These are phyloP conservation scores for fission yeast (Schizosaccharomyces pombe) DNA, from an alignment of 805 yeast species.

Conservation along the genomic window DNA sequence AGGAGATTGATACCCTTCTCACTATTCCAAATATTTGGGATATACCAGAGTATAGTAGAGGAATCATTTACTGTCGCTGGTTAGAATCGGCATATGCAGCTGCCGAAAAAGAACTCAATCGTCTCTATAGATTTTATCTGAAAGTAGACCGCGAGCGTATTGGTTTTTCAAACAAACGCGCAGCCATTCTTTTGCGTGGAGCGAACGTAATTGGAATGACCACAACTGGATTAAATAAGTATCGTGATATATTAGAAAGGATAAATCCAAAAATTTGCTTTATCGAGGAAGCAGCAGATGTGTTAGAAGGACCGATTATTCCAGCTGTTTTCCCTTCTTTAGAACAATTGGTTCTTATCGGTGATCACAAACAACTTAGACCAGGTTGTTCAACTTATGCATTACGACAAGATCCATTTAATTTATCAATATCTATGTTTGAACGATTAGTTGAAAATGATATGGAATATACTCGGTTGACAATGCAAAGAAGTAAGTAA, in stretches of 20 bases:
- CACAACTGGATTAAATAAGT: background rate
- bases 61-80: background rate
- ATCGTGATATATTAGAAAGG: background rate
- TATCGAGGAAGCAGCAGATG: background rate
- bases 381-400: background rate
- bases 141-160: background rate
- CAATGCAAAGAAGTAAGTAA: background rate
- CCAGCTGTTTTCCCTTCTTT: background rate
- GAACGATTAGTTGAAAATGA: background rate
- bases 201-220: constrained; percentile 1
- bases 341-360: background rate
- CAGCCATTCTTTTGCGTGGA: background rate
- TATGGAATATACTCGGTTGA: background rate
- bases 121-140: background rate
- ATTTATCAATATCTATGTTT: background rate
- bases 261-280: background rate
- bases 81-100: background rate
- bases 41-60: background rate
- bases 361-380: background rate
- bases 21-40: background rate
- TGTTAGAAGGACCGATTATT: background rate
- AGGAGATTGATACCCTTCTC: background rate
- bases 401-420: background rate
- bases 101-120: background rate
- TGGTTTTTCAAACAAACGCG: background rate